Evolutionary conservation across 306 rosid species (phyloP).

Genomic region (Herpetospermum pedunculosum): DNA sequence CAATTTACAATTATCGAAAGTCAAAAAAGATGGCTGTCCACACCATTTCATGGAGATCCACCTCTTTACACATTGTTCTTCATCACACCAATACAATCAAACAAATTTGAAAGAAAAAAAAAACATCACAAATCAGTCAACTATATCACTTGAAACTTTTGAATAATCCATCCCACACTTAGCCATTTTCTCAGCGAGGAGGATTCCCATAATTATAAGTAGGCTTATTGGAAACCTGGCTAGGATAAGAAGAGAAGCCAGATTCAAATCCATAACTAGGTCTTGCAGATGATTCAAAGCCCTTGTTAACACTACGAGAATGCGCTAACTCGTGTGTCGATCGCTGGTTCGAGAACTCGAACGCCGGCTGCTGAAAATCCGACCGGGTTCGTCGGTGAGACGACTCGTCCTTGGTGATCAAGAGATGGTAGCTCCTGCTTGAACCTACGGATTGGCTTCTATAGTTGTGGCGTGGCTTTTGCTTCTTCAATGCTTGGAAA

Average conservation of each 20-base stretch:
- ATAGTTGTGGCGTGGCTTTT: slow-evolving; percentile 24
- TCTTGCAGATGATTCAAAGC: background rate
- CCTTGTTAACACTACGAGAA: background rate
- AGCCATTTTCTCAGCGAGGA: background rate
- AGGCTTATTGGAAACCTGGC: background rate
- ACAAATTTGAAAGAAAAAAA: background rate
- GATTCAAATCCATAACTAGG: background rate
- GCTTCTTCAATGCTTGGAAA: slow-evolving; percentile 55
- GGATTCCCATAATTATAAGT: background rate
- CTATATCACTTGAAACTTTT: background rate
- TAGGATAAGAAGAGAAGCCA: background rate
- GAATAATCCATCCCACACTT: background rate
- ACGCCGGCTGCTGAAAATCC: slow-evolving; percentile 36
- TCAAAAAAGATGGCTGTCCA: background rate
- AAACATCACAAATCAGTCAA: background rate
- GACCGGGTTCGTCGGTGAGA: slow-evolving; percentile 64
- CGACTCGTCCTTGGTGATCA: slow-evolving; percentile 33
- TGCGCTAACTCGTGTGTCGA: background rate
- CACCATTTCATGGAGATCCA: background rate
- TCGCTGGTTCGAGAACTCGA: slow-evolving; percentile 23
- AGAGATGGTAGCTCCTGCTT: slow-evolving; percentile 57
- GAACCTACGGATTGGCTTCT: slow-evolving; percentile 43
- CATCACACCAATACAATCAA: background rate
- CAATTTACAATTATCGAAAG: background rate
- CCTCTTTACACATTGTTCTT: background rate